Evolutionary conservation across 2,329 filamentous ascomycete species (phyloP), one percentile per base, ranked within the genome.

Genomic region (Emmonsia crescens): DNA sequence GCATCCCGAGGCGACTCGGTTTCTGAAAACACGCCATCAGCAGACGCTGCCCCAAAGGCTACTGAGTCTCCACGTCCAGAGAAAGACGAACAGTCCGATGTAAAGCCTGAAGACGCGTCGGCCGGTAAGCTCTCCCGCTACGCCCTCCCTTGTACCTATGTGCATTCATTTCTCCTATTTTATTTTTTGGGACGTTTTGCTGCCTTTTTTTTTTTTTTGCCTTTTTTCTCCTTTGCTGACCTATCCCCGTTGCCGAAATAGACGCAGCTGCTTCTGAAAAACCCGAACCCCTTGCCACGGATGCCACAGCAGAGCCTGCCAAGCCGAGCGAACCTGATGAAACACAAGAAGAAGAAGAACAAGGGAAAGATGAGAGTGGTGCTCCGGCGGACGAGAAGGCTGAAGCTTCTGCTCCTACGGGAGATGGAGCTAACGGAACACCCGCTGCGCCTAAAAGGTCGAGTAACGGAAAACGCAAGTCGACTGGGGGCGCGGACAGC

Each of bases 391-490:
- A 67, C 21, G 55, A 64, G 38, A 64, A 64, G 48, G 66, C 69
- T 59, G 69, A 70, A 61, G 63, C 68, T 59, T 36, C 63, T 24
- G 60, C 64, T 57, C 67, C 66, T 24, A 62, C 66, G 9, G 72
- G 74, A 52, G 64, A 72, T 51, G 73, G 72, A 62, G 68, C 72
- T 40, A 76, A 83, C 68, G 81, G 80, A 66, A 80, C 77, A 56
- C 76, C 82, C 62, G 75, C 77, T 31, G 75, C 74, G 36, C 72
- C 78, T 58, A 77, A 78, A 64, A 84, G 84, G 69, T 73, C 78
- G 64, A 82, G 82, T 72, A 70, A 69, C 58, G 69, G 73, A 44
- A 82, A 79, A 73, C 89, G 90, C 78, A 94, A 94, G 82, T 95
- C 90, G 29, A 80, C 80, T 49, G 83, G 82, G 51, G 81, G 80